Base-by-base conservation (phyloP, 2,329 filamentous ascomycete genomes). In the Trematosphaeria pertusa region DNA sequence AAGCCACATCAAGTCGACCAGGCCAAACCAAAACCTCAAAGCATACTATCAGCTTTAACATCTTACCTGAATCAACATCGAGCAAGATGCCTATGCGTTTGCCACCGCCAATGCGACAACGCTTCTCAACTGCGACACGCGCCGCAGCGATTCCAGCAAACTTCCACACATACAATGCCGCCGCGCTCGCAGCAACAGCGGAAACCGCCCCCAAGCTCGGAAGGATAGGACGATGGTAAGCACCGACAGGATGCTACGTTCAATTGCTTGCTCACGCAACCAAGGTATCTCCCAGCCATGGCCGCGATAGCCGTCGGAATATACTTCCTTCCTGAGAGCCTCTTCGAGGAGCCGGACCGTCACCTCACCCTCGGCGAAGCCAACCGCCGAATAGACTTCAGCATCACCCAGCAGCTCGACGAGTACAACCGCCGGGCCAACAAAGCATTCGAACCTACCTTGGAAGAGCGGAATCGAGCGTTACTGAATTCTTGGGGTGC, bases 241-340 rank as follows among this genome's bases (percentile, higher is more conserved):
- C 37, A n/a, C n/a, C n/a, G n/a, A n/a, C n/a, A n/a, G n/a, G n/a
- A n/a, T n/a, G n/a, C n/a, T n/a, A n/a, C n/a, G n/a, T n/a, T n/a
- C n/a, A n/a, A 18, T 4, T 22, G 42, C 44, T 47, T 39, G 48
- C 50, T 54, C 37, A 54, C 44, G 20, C 22, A 12, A 14, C 26
- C 22, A 15, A 67, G 64, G 64, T 68, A 68, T 48, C 61, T 70
- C 8, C 67, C 67, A 22, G 61, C 66, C 34, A 70, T 70, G 67
- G 66, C 64, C 18, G 50, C 60, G 28, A 56, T 69, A 35, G 65
- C 67, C 49, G 43, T 64, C 21, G 63, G 64, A 52, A 69, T 64
- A 59, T 55, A 59, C 48, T 64, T 58, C 37, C 48, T 67, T 20
- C 62, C 65, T 19, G 50, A 58, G 20, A 52, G 49, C 40, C 32